A percentile compares a stretch with the other conserved stretches of the same genome.
These are phyloP conservation scores for Medicago arabica DNA, from an alignment of 306 rosid species.

Conservation along the genomic window DNA sequence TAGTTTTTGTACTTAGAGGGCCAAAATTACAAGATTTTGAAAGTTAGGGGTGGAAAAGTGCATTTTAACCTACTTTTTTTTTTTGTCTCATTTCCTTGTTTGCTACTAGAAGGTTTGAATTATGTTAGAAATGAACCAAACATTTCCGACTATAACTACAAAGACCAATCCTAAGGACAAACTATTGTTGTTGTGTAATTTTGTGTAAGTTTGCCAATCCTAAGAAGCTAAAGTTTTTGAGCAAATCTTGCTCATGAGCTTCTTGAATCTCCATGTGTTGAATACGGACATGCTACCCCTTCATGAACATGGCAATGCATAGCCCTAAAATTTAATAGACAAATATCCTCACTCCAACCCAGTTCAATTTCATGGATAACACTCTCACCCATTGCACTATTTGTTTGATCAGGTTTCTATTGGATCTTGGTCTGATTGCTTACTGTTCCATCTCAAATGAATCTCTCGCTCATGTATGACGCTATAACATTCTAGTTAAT, in stretches of 20 bases:
- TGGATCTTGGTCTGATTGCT: neutral
- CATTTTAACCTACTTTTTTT: no score
- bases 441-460: neutral
- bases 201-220: no score
- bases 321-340: neutral
- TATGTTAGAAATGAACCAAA: no score
- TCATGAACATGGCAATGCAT: neutral
- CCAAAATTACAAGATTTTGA: no score
- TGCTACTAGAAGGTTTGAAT: no score
- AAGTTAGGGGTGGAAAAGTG: no score
- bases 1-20: no score
- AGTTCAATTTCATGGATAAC: neutral
- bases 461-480: neutral
- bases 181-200: neutral
- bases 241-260: no score
- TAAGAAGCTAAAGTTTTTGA: no score
- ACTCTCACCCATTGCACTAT: neutral
- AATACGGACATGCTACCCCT: no score
- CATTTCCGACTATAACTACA: neutral
- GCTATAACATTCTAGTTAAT: neutral
- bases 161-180: neutral
- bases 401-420: neutral
- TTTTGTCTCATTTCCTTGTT: no score
- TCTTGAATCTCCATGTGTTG: no score
- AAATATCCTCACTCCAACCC: neutral